phyloP scores from a whole-genome alignment of 305 asterid genomes.

The Fraxinus albicans region DNA sequence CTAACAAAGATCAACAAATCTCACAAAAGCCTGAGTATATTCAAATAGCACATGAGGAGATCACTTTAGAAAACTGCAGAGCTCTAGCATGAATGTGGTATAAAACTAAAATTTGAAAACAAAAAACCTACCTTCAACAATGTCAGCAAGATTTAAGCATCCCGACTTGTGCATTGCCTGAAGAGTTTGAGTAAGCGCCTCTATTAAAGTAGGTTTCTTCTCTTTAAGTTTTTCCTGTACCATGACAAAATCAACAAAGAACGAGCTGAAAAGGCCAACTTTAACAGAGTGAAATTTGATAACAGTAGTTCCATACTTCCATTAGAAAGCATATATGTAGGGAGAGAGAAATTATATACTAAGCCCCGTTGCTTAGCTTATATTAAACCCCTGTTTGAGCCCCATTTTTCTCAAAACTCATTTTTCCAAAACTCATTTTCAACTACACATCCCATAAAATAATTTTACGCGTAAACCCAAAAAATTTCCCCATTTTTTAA shows the following conservation, averaged over 20 bases:
- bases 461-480: neutral
- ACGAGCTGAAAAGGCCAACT: constrained; percentile 14
- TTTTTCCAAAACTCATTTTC: neutral
- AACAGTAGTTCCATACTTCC: neutral
- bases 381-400: neutral
- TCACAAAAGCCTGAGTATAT: constrained; percentile 1
- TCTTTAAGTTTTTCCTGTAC: constrained; percentile 94
- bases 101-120: constrained; percentile 5
- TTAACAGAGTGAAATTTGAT: neutral
- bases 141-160: constrained; percentile 80
- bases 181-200: constrained; percentile 84
- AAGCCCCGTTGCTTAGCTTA: neutral
- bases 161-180: constrained; percentile 98
- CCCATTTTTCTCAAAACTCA: neutral
- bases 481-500: neutral
- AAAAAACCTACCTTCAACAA: constrained; percentile 88
- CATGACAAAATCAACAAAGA: constrained; percentile 15
- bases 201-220: constrained; percentile 82
- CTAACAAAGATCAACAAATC: neutral
- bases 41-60: neutral
- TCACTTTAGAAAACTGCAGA: neutral
- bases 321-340: neutral
- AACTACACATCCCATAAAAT: neutral
- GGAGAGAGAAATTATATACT: neutral
- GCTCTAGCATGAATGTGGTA: constrained; percentile 14